Base-by-base conservation (phyloP, 2,329 filamentous ascomycete genomes). In the Trichoderma cornu-damae region DNA sequence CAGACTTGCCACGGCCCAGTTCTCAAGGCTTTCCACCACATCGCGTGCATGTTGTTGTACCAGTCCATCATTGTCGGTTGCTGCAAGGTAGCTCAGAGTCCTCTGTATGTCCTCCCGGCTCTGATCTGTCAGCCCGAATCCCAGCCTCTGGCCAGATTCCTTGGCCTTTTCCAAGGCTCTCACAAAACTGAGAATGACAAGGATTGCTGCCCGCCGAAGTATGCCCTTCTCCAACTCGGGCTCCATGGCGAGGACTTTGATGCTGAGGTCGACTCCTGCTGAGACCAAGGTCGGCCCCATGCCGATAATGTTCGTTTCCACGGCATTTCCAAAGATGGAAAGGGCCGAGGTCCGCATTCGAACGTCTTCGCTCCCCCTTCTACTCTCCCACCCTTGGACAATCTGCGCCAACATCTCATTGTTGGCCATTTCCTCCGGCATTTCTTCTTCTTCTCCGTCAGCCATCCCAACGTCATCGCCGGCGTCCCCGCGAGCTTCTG, bases 301-400 rank as follows among this genome's bases (percentile, higher is more conserved):
- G 0, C 82, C 83, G 1, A 72, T 70, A 3, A 86, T 72, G 61
- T 84, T 85, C 1, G 77, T 80, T 67, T 89, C 85, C 24, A 89
- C 69, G 0, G 77, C 77, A 1, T 72, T 72, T 0, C 81, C 80
- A 42, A 90, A 75, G 46, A 90, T 79, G 4, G 85, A 87, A 6
- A 91, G 69, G 3, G 87, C 84, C 20, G 87, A 89, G 12, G 86
- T 74, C 1, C 88, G 82, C 62, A 91, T 80, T 3, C 88, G 79
- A 11, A 89, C 75, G 65, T 90, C 87, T 67, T 90, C 87, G 59
- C 79, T 78, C 0, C 85, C 86, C 14, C 78, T 73, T 57, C 82
- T 84, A 60, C 84, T 79, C 62, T 86, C 79, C 87, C 87, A 90
- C 1, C 85, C 86, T 12, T 78, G 73, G 0, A 89, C 75, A 59